Base-by-base conservation (phyloP, 371 early-diverging fungal genomes). In the Rhizopus stolonifer region DNA sequence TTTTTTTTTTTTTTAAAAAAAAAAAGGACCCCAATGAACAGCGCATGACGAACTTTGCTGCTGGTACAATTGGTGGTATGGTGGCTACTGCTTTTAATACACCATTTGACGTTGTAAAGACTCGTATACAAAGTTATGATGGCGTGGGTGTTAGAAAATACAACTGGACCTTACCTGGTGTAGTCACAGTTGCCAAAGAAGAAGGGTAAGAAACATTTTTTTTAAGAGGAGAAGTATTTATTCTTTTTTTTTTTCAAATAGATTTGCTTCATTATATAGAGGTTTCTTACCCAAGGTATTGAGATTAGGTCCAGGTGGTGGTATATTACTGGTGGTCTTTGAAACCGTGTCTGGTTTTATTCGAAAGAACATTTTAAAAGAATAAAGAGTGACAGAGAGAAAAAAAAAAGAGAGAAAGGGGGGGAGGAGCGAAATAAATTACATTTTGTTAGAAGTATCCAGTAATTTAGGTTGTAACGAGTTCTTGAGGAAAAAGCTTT, bases 91-190 rank as follows among this genome's bases (percentile, higher is more conserved):
- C 91, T 38, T 63, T 94, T 49, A 98, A 98, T 74, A 97, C 95
- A 21, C 97, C 98, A 8, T 88, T 95, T 48, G 98, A 98, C 76
- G 98, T 98, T 24, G 95, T 95, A 54, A 98, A 98, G 83, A 93
- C 97, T 1, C 83, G 98, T 55, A 86, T 98, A 44, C 98, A 98
- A 74, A 89, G 88, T 67, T 85, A 94, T 62, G 69, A 81, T 23
- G 81, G 82, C 34, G 74, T 68, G 24, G 78, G 79, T 10, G 70
- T 77, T 7, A 67, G 70, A 34, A 90, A 87, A 69, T 97, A 96
- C 73, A 89, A 87, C 79, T 95, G 95, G 89, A 83, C 94, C 24
- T 19, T 92, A 57, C 93, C 94, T 11, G 85, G 90, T 2, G 61
- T 95, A n/a, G 80, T 67, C n/a, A 83, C 81, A n/a, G 90, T 98